Conservation (phyloP, 371 early-diverging fungal genomes). For the Haplosporangium sp. region DNA sequence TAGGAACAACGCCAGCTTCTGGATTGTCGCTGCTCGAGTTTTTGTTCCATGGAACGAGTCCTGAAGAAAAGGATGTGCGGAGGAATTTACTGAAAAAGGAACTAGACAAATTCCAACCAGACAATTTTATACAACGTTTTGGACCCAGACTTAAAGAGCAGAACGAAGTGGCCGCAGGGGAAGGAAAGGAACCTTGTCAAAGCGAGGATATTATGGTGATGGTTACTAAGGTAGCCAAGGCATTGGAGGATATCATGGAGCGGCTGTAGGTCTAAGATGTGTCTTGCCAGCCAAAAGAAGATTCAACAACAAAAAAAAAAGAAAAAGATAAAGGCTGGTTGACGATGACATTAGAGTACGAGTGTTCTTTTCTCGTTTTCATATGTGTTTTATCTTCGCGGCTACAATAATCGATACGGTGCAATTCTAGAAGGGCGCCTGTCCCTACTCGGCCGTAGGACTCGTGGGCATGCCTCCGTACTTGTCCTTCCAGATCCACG, state of each 20-base stretch:
- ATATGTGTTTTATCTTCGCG: neutral
- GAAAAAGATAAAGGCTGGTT: neutral
- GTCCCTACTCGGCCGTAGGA: constrained; percentile 23
- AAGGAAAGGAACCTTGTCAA: neutral
- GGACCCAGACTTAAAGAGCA: constrained; percentile 19
- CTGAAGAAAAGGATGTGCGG: constrained; percentile 19
- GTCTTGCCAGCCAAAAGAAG: no score
- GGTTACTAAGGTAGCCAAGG: neutral
- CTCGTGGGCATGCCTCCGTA: constrained; percentile 62
- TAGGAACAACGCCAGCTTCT: neutral
- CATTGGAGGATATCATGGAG: no score
- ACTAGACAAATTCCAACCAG: constrained; percentile 43
- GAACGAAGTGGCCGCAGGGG: neutral
- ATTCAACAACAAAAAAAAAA: no score
- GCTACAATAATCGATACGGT: no score
- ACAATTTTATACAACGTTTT: constrained; percentile 41
- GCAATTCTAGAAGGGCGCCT: neutral
- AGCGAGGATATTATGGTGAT: neutral
- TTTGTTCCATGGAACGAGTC: constrained; percentile 31
- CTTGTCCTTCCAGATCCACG: constrained; percentile 95
- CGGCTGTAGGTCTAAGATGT: no score
- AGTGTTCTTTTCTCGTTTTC: neutral
- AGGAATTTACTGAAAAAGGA: constrained; percentile 32
- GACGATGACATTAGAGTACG: constrained; percentile 14
- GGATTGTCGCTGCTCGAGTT: constrained; percentile 31